These are phyloP conservation scores for Coffea canephora DNA, from an alignment of 257 asterid genomes.

Conservation along the genomic window DNA sequence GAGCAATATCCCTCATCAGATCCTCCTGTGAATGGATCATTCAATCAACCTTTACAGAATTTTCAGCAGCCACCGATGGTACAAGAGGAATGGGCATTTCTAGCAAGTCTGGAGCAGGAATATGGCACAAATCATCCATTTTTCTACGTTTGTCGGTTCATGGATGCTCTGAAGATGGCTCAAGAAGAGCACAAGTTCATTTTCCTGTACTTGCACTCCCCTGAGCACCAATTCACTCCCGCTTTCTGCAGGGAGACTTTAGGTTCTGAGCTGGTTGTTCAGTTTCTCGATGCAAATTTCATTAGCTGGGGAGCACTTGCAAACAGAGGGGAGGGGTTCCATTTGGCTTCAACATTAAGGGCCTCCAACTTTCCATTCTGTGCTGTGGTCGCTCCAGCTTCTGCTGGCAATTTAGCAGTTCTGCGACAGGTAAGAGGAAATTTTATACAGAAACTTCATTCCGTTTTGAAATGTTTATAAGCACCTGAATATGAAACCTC, in stretches of 20 bases:
- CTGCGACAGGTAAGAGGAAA: conserved; percentile 53
- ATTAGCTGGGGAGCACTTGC: conserved; percentile 81
- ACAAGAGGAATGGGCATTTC: conserved; percentile 70
- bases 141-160: conserved; percentile 67
- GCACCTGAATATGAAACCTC: not conserved
- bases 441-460: not conserved
- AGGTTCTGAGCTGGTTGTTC: conserved; percentile 64
- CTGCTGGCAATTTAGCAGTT: conserved; percentile 63
- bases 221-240: conserved; percentile 68
- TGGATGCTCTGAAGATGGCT: conserved; percentile 64
- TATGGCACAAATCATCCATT: conserved; percentile 68
- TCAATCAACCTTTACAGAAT: conserved; percentile 8
- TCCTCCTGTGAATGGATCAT: conserved; percentile 32
- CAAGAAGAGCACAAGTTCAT: conserved; percentile 54
- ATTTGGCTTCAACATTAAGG: conserved; percentile 46
- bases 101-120: conserved; percentile 62
- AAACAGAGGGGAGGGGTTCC: conserved; percentile 57
- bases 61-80: conserved; percentile 26
- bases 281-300: conserved; percentile 83
- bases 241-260: conserved; percentile 69
- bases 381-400: conserved; percentile 70
- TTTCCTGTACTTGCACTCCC: conserved; percentile 75
- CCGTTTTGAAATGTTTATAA: not conserved
- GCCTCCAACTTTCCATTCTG: conserved; percentile 68
- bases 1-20: conserved; percentile 32